A percentile compares a stretch with the other conserved stretches of the same genome.
phyloP scores from a whole-genome alignment of 805 yeast species.

The Wickerhamiella dianesei region DNA sequence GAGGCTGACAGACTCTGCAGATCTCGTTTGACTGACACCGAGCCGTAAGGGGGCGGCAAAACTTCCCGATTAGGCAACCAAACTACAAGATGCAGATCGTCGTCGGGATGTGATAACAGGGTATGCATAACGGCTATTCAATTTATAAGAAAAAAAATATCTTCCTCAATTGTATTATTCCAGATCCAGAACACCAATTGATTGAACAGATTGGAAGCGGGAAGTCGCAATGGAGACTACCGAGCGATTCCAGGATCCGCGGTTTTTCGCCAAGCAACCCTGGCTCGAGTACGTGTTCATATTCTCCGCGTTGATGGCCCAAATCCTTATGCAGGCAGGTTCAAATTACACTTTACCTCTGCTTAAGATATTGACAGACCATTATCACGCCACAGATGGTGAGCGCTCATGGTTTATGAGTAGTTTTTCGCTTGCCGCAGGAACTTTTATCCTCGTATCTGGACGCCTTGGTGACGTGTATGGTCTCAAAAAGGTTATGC shows the following conservation, averaged over 20 bases:
- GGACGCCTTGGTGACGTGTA: constrained; percentile 63
- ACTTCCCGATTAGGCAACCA: not conserved
- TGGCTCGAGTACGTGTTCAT: constrained; percentile 19
- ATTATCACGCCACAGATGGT: constrained; percentile 21
- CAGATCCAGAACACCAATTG: no score
- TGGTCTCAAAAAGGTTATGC: constrained; percentile 44
- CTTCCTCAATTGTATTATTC: no score
- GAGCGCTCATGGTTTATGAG: constrained; percentile 53
- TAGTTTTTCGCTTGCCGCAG: constrained; percentile 54
- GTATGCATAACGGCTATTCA: not conserved
- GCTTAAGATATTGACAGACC: constrained; percentile 22
- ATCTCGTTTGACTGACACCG: no score
- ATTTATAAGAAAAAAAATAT: no score
- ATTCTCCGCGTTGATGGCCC: constrained; percentile 21
- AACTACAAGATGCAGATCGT: no score
- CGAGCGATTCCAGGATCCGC: constrained; percentile 10
- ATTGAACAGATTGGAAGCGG: no score
- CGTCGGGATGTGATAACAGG: not conserved
- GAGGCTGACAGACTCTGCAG: no score
- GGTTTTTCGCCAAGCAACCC: constrained; percentile 7
- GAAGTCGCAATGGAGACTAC: not conserved
- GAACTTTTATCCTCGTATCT: constrained; percentile 54
- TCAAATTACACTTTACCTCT: constrained; percentile 25
- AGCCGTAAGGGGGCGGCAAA: not conserved
- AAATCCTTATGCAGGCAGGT: constrained; percentile 30